Percentiles rank a stretch among this genome's conserved stretches.
These are phyloP conservation scores for Dryas alaskensis DNA, from an alignment of 306 rosid species.

Conservation along the genomic window DNA sequence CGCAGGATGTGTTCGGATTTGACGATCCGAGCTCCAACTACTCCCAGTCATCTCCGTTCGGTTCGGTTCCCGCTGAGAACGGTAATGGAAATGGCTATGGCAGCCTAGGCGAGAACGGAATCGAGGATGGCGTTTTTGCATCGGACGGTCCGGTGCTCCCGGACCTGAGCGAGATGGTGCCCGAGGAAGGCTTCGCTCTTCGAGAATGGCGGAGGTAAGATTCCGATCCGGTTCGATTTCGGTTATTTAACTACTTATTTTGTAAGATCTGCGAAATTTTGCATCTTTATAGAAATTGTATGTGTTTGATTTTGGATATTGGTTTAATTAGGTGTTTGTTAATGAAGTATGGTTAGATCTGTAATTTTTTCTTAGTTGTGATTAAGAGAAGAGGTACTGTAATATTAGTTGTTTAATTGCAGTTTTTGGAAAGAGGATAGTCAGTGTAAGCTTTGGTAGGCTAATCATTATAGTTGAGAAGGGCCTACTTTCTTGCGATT, in stretches of 20 bases:
- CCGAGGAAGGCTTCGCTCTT: slow-evolving; percentile 85
- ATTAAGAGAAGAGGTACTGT: background rate
- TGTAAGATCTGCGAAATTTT: slow-evolving; percentile 10
- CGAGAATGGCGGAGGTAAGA: slow-evolving; percentile 99
- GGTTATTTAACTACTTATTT: background rate
- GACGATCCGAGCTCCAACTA: slow-evolving; percentile 64
- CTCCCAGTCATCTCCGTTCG: slow-evolving; percentile 77
- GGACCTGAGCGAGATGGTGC: slow-evolving; percentile 72
- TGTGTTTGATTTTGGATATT: slow-evolving; percentile 1
- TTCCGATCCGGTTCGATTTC: slow-evolving; percentile 17
- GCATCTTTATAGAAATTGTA: background rate
- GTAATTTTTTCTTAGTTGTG: background rate
- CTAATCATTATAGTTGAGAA: background rate
- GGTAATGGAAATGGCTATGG: slow-evolving; percentile 66
- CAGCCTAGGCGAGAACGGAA: slow-evolving; percentile 28
- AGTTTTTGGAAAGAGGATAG: background rate
- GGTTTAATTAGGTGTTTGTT: background rate
- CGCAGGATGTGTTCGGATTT: slow-evolving; percentile 78
- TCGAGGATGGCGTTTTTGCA: slow-evolving; percentile 53
- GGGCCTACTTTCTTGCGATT: background rate
- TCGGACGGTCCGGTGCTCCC: slow-evolving; percentile 91
- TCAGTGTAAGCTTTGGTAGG: background rate
- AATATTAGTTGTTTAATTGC: background rate
- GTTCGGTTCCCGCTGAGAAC: slow-evolving; percentile 55
- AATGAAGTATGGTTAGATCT: slow-evolving; percentile 20